Conservation (phyloP, 108 stramenopile genomes). For the Cyclotella choctawhatcheeana region DNA sequence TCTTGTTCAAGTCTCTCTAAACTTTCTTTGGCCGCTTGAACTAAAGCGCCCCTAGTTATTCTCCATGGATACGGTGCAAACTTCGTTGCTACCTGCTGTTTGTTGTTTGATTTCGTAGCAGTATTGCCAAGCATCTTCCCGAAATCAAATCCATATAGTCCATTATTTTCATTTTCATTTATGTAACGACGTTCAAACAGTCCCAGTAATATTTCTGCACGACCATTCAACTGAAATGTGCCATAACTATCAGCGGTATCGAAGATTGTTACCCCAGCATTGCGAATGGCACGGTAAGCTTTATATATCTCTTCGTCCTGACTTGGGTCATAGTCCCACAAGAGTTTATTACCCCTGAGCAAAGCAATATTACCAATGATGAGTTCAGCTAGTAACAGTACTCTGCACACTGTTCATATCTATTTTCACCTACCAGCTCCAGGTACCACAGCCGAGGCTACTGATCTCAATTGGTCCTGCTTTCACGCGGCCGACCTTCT, state of each 20-base stretch:
- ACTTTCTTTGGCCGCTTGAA: slow-evolving; percentile 70
- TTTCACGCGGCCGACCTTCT: slow-evolving; percentile 57
- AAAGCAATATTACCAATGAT: background rate
- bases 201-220: slow-evolving; percentile 82
- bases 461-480: slow-evolving; percentile 80
- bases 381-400: background rate
- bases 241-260: slow-evolving; percentile 88
- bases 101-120: slow-evolving; percentile 19
- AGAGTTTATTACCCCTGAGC: slow-evolving; percentile 69
- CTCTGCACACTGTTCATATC: background rate
- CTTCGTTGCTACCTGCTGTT: slow-evolving; percentile 87
- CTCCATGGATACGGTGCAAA: slow-evolving; percentile 91
- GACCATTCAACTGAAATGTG: slow-evolving; percentile 83
- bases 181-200: slow-evolving; percentile 78
- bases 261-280: slow-evolving; percentile 83
- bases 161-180: slow-evolving; percentile 36
- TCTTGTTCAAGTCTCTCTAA: slow-evolving; percentile 74
- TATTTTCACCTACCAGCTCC: slow-evolving; percentile 56
- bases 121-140: slow-evolving; percentile 31
- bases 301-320: slow-evolving; percentile 85
- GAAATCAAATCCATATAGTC: slow-evolving; percentile 28
- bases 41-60: slow-evolving; percentile 64
- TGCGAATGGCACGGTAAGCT: slow-evolving; percentile 65
- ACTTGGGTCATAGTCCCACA: slow-evolving; percentile 82
- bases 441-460: slow-evolving; percentile 79